A percentile compares a stretch with the other conserved stretches of the same genome.
phyloP scores from a whole-genome alignment of 345 rosid species.

The Trapa incisa region DNA sequence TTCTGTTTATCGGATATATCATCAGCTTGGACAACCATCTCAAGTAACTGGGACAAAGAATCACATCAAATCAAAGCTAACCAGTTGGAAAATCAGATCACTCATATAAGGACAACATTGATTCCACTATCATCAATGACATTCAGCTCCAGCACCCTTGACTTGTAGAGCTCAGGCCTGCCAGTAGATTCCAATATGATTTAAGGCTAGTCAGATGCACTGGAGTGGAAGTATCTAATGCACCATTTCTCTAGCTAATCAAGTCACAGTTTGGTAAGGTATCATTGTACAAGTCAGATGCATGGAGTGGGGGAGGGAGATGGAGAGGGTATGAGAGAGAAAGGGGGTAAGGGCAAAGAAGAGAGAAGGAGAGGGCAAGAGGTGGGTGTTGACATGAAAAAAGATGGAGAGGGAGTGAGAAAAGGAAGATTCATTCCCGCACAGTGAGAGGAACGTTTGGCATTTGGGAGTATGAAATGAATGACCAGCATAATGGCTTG shows the following conservation, averaged over 20 bases:
- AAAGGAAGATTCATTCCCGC: too few relatives aligned
- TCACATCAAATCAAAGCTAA: conserved; percentile 9
- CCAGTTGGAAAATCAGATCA: not conserved
- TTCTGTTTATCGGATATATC: conserved; percentile 78
- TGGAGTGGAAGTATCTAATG: not conserved
- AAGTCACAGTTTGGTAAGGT: too few relatives aligned
- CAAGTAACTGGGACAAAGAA: conserved; percentile 45
- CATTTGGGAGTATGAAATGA: too few relatives aligned
- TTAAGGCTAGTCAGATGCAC: not conserved
- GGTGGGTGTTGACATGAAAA: too few relatives aligned
- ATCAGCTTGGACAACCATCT: conserved; percentile 48
- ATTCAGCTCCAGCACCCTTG: conserved; percentile 90
- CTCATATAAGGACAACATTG: conserved; percentile 45
- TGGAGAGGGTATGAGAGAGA: too few relatives aligned
- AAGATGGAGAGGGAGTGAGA: too few relatives aligned
- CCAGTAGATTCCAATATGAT: conserved; percentile 7
- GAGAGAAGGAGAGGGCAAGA: too few relatives aligned
- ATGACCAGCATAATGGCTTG: too few relatives aligned
- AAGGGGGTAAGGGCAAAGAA: too few relatives aligned
- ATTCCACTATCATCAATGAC: conserved; percentile 98
- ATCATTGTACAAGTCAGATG: too few relatives aligned
- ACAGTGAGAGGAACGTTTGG: too few relatives aligned
- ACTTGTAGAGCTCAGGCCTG: conserved; percentile 90
- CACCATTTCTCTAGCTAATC: not conserved
- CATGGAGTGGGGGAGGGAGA: too few relatives aligned